Evolutionary conservation across 352 stramenopile genomes (phyloP).

Genomic region (Plasmopara viticola): DNA sequence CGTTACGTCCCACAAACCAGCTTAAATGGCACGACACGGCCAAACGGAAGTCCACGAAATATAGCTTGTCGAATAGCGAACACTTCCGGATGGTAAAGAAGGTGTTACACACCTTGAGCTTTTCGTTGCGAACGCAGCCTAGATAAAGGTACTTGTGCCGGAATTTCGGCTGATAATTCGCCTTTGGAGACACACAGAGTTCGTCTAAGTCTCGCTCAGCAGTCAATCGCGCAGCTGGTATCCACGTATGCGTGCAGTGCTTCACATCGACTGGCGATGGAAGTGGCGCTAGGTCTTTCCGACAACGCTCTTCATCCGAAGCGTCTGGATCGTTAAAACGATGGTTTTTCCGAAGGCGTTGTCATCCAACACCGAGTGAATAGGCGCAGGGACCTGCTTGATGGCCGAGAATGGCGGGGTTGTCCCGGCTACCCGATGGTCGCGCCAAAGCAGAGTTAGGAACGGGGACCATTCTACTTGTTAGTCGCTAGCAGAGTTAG

Average conservation of each 20-base stretch:
- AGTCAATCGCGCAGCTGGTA: neutral
- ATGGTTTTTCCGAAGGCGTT: neutral
- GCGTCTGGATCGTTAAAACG: neutral
- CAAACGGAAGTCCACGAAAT: neutral
- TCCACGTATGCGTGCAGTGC: neutral
- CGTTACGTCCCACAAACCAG: neutral
- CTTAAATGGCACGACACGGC: neutral
- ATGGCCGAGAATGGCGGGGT: neutral
- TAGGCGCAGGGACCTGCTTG: neutral
- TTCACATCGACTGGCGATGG: neutral
- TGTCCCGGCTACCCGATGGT: neutral
- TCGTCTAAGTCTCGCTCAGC: neutral
- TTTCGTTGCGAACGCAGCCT: neutral
- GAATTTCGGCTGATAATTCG: neutral
- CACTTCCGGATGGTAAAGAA: neutral
- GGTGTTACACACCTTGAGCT: neutral
- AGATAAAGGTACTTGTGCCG: neutral
- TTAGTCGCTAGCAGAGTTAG: too few species aligned
- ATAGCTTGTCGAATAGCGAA: neutral
- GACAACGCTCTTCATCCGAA: neutral
- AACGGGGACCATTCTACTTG: too few species aligned
- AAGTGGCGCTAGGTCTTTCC: neutral
- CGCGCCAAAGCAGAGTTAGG: neutral
- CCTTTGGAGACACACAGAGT: neutral
- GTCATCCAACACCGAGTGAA: neutral